Conservation (phyloP, 495 filamentous ascomycete genomes). For the Parachaetomium inaequale region DNA sequence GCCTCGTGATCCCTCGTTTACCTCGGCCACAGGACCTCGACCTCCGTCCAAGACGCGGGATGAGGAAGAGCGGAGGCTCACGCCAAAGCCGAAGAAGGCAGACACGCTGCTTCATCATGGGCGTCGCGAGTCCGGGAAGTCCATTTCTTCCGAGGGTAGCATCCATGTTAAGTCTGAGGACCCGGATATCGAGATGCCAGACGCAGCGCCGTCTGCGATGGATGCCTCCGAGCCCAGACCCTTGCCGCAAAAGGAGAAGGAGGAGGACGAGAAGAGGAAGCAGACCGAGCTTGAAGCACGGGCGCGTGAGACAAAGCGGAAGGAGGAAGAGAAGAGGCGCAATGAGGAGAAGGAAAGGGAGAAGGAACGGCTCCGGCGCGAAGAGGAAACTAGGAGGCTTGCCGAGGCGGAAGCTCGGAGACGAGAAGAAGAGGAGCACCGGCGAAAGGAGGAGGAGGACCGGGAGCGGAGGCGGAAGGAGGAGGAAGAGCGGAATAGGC, state of each 20-base stretch:
- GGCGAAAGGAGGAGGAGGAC: slow-evolving; percentile 25
- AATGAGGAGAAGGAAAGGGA: slow-evolving; percentile 43
- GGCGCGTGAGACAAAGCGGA: slow-evolving; percentile 31
- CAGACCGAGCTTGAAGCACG: slow-evolving; percentile 31
- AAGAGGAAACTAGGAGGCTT: slow-evolving; percentile 24
- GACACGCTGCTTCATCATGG: slow-evolving; percentile 31
- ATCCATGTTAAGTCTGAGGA: slow-evolving; percentile 49
- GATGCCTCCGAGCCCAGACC: slow-evolving; percentile 39
- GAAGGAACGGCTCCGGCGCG: slow-evolving; percentile 21
- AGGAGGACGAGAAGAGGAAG: slow-evolving; percentile 48
- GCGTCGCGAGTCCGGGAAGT: slow-evolving; percentile 40
- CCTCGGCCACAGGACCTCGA: slow-evolving; percentile 20
- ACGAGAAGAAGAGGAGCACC: slow-evolving; percentile 46
- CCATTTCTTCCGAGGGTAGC: slow-evolving; percentile 40
- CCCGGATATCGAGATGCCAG: slow-evolving; percentile 45
- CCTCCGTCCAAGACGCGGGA: slow-evolving; percentile 33
- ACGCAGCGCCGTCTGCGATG: slow-evolving; percentile 31
- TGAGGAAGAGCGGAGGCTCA: slow-evolving; percentile 39
- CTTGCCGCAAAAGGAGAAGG: slow-evolving; percentile 42
- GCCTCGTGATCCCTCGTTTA: slow-evolving; percentile 33
- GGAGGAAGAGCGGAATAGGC: slow-evolving; percentile 42
- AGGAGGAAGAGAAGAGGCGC: slow-evolving; percentile 24
- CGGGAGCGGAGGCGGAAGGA: slow-evolving; percentile 28
- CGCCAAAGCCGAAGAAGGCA: slow-evolving; percentile 35
- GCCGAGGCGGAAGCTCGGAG: slow-evolving; percentile 38